Conservation (phyloP, 495 filamentous ascomycete genomes). For the Annulohypoxylon bovei region DNA sequence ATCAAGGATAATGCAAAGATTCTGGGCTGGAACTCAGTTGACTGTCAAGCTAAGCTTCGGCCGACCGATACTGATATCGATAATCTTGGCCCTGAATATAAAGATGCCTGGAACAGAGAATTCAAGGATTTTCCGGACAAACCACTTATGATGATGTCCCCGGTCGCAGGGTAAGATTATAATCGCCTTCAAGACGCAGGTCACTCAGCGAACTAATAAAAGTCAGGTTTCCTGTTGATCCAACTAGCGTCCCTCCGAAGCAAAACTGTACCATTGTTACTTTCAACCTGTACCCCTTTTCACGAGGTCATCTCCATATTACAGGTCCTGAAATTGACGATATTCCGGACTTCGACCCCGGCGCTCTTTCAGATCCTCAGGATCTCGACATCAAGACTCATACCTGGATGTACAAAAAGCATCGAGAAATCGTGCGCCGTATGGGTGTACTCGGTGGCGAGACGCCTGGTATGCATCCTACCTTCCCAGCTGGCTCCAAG, state of each 20-base stretch:
- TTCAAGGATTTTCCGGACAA: constrained; percentile 50
- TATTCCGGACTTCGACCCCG: constrained; percentile 49
- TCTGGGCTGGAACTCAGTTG: constrained; percentile 58
- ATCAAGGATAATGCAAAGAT: constrained; percentile 34
- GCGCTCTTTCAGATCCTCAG: constrained; percentile 54
- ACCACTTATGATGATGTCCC: constrained; percentile 50
- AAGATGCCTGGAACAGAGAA: constrained; percentile 53
- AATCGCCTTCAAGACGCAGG: neutral
- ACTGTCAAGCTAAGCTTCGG: constrained; percentile 56
- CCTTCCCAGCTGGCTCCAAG: constrained; percentile 54
- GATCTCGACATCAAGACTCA: constrained; percentile 54
- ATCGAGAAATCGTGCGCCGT: constrained; percentile 64
- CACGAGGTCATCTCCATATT: constrained; percentile 65
- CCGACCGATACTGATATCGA: constrained; percentile 53
- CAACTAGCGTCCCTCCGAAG: constrained; percentile 32
- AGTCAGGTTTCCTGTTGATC: constrained; percentile 17
- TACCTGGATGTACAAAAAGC: constrained; percentile 63
- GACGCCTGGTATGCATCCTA: constrained; percentile 62
- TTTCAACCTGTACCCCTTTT: constrained; percentile 61
- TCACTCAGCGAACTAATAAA: neutral
- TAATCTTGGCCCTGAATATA: constrained; percentile 52
- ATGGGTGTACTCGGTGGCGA: constrained; percentile 63
- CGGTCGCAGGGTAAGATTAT: constrained; percentile 38
- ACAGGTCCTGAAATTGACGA: constrained; percentile 47
- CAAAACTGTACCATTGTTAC: constrained; percentile 50